phyloP scores from a whole-genome alignment of 768 basidiomycete species.

The Kwoniella sp. region DNA sequence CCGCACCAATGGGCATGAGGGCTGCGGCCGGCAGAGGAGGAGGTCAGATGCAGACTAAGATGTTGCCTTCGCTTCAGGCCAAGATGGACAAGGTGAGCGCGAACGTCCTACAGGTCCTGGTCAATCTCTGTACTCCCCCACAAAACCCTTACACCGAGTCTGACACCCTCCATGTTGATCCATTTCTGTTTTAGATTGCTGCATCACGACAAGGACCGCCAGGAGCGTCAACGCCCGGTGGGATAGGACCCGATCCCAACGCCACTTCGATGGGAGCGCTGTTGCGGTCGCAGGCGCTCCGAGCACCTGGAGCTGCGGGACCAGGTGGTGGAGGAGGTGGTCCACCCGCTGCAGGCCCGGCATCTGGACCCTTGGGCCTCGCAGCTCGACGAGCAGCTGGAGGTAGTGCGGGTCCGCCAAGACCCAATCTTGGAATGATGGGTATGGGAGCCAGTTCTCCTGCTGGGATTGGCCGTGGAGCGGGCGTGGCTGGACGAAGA shows the following conservation, averaged over 20 bases:
- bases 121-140: background rate
- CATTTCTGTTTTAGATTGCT: slow-evolving; percentile 42
- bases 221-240: slow-evolving; percentile 19
- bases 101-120: background rate
- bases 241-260: slow-evolving; percentile 42
- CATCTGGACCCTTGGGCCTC: slow-evolving; percentile 55
- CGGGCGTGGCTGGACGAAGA: slow-evolving; percentile 54
- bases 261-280: slow-evolving; percentile 53
- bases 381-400: slow-evolving; percentile 57
- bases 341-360: slow-evolving; percentile 42
- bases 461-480: slow-evolving; percentile 26
- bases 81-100: slow-evolving; percentile 84
- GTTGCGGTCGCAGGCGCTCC: slow-evolving; percentile 50
- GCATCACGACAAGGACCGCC: slow-evolving; percentile 38
- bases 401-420: slow-evolving; percentile 21
- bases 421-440: slow-evolving; percentile 28
- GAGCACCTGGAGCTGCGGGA: slow-evolving; percentile 13
- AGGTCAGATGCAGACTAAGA: slow-evolving; percentile 52
- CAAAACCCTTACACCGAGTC: background rate
- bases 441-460: slow-evolving; percentile 31
- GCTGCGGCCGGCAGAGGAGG: slow-evolving; percentile 25
- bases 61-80: slow-evolving; percentile 85
- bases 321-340: slow-evolving; percentile 26
- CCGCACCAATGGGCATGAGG: slow-evolving; percentile 49
- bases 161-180: background rate